phyloP scores from a whole-genome alignment of 1,139 yeast genomes.

The Saccharomyces hybrid region DNA sequence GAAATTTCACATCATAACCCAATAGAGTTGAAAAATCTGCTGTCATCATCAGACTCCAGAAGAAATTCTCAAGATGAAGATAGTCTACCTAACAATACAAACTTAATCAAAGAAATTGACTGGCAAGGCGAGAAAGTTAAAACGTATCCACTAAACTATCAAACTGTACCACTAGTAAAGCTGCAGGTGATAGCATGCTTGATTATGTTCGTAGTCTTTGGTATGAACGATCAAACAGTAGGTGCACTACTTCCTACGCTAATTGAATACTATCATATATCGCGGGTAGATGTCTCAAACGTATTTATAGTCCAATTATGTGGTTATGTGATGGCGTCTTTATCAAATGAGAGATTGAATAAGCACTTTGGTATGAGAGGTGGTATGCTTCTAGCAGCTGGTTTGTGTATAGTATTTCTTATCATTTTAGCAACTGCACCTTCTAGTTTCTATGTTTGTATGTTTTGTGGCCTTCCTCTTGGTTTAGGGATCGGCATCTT shows the following conservation, averaged over 20 bases:
- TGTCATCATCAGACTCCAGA: neutral
- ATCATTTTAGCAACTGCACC: constrained; percentile 21
- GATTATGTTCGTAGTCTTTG: constrained; percentile 27
- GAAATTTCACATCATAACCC: neutral
- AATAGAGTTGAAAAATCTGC: neutral
- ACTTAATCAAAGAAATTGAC: constrained; percentile 11
- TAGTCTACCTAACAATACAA: neutral
- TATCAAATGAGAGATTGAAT: constrained; percentile 28
- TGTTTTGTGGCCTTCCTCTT: constrained; percentile 34
- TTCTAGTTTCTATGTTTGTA: constrained; percentile 31
- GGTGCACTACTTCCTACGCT: constrained; percentile 30
- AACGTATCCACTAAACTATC: constrained; percentile 26
- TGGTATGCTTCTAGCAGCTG: constrained; percentile 20
- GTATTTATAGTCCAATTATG: constrained; percentile 26
- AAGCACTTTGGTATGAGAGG: constrained; percentile 24
- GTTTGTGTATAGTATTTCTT: constrained; percentile 17
- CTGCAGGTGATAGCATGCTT: constrained; percentile 25
- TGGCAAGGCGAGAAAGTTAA: constrained; percentile 24
- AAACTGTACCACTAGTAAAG: constrained; percentile 20
- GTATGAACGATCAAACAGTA: constrained; percentile 30
- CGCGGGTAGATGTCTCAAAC: constrained; percentile 23
- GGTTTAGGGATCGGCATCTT: constrained; percentile 57
- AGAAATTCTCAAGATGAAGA: neutral
- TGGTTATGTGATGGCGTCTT: constrained; percentile 28
- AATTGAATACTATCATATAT: constrained; percentile 20